Percentiles rank a stretch among this genome's conserved stretches.
Conservation (phyloP, 106 monocot species). For the Iris macrosiphon region DNA sequence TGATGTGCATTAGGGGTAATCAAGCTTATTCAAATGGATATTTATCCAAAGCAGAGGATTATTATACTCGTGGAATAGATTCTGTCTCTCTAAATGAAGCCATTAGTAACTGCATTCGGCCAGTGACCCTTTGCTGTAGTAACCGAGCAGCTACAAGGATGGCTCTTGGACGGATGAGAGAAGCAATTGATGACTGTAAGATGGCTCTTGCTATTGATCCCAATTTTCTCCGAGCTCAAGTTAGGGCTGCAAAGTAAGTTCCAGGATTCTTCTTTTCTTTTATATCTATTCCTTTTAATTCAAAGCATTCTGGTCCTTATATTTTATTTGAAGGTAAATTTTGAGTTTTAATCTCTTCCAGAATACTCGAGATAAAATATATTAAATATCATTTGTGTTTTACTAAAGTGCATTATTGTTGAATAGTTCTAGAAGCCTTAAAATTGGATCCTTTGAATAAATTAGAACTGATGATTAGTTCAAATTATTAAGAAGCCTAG, state of each 20-base stretch:
- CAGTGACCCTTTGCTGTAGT: slow-evolving; percentile 83
- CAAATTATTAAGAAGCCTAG: no score
- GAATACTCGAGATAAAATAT: no score
- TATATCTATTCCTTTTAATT: no score
- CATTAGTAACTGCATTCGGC: slow-evolving; percentile 31
- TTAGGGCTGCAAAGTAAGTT: slow-evolving; percentile 94
- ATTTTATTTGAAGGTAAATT: no score
- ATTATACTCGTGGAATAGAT: slow-evolving; percentile 71
- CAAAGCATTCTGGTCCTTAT: no score
- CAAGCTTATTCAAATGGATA: slow-evolving; percentile 79
- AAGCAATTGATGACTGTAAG: slow-evolving; percentile 74
- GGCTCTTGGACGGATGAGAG: slow-evolving; percentile 83
- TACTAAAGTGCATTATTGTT: no score
- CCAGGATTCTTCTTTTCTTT: no score
- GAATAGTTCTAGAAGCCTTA: no score
- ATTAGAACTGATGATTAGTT: no score
- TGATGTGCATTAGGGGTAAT: slow-evolving; percentile 65
- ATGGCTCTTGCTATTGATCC: slow-evolving; percentile 70
- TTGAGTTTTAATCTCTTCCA: no score
- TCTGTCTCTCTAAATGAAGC: slow-evolving; percentile 40
- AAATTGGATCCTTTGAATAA: no score
- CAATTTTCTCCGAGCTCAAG: slow-evolving; percentile 61
- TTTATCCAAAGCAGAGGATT: slow-evolving; percentile 80
- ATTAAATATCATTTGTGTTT: no score
- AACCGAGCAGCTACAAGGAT: slow-evolving; percentile 94